Conservation (phyloP, 176 grass and related monocot genomes). For the Areca catechu region DNA sequence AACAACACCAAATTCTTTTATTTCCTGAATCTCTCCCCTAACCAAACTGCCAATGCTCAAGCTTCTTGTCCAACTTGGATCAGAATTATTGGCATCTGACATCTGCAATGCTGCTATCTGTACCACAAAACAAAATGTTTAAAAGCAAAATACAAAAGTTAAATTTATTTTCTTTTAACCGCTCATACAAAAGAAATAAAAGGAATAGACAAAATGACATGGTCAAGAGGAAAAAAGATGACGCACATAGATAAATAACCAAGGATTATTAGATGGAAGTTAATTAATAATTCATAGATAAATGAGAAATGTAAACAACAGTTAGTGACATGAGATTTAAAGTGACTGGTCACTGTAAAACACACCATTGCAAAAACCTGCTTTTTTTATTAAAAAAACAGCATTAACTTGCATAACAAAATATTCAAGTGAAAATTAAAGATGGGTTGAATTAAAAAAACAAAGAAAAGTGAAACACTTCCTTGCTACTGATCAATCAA, state of each 20-base stretch:
- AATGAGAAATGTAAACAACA: too few species aligned
- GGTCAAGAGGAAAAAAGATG: neutral
- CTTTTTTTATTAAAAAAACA: too few species aligned
- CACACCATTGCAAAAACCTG: too few species aligned
- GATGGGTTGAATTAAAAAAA: too few species aligned
- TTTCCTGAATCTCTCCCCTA: slow-evolving; percentile 61
- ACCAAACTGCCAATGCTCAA: slow-evolving; percentile 76
- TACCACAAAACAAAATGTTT: neutral
- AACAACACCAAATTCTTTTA: slow-evolving; percentile 78
- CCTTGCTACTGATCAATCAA: too few species aligned
- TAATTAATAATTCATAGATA: too few species aligned
- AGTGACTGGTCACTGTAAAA: too few species aligned
- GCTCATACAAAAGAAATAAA: neutral
- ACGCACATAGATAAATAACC: neutral
- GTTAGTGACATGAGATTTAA: too few species aligned
- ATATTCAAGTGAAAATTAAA: too few species aligned
- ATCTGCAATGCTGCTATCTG: slow-evolving; percentile 64
- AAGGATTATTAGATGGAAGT: too few species aligned
- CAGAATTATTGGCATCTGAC: slow-evolving; percentile 31
- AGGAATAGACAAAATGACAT: neutral
- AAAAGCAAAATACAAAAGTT: neutral
- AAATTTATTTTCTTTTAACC: neutral
- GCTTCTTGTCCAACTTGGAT: slow-evolving; percentile 41
- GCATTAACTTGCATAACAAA: too few species aligned
- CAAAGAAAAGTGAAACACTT: too few species aligned